Percentiles rank a stretch among this genome's conserved stretches.
These are phyloP conservation scores for Backusella australiensis DNA, from an alignment of 192 early-diverging fungal species.

Conservation along the genomic window DNA sequence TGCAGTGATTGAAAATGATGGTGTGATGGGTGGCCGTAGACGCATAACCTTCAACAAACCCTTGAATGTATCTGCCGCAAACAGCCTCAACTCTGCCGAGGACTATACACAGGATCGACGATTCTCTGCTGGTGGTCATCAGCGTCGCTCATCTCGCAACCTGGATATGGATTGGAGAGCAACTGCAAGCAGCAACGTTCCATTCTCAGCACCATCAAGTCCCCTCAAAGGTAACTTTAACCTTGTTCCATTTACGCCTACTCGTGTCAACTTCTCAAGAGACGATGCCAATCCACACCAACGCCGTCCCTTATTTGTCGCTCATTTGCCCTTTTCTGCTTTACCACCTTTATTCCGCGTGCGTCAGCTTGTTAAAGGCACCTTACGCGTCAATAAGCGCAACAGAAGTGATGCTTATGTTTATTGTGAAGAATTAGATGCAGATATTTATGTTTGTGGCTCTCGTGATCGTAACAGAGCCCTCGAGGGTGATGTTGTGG, in stretches of 20 bases:
- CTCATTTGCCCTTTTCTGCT: constrained; percentile 54
- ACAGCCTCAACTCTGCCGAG: constrained; percentile 9
- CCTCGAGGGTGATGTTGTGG: constrained; percentile 80
- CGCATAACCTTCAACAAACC: not conserved
- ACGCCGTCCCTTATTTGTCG: constrained; percentile 50
- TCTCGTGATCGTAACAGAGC: constrained; percentile 77
- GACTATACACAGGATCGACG: not conserved
- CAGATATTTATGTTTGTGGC: constrained; percentile 78
- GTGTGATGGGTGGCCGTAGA: constrained; percentile 2
- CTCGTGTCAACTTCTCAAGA: constrained; percentile 40
- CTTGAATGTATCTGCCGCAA: not conserved
- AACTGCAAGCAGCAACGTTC: not conserved
- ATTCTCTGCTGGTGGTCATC: constrained; percentile 2
- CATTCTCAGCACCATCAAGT: constrained; percentile 10
- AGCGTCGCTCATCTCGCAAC: constrained; percentile 39
- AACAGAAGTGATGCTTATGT: constrained; percentile 88
- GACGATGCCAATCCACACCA: constrained; percentile 47
- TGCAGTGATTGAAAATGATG: constrained; percentile 10
- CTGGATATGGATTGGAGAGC: constrained; percentile 39
- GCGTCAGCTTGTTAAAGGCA: constrained; percentile 62
- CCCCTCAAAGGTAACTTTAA: constrained; percentile 22
- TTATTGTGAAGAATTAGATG: constrained; percentile 64
- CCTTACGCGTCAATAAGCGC: constrained; percentile 82
- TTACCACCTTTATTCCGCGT: constrained; percentile 47
- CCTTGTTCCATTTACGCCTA: constrained; percentile 40